Percentiles rank a stretch among this genome's conserved stretches.
Evolutionary conservation across 2,329 filamentous ascomycete species (phyloP).

Genomic region (Neonectria magnoliae): DNA sequence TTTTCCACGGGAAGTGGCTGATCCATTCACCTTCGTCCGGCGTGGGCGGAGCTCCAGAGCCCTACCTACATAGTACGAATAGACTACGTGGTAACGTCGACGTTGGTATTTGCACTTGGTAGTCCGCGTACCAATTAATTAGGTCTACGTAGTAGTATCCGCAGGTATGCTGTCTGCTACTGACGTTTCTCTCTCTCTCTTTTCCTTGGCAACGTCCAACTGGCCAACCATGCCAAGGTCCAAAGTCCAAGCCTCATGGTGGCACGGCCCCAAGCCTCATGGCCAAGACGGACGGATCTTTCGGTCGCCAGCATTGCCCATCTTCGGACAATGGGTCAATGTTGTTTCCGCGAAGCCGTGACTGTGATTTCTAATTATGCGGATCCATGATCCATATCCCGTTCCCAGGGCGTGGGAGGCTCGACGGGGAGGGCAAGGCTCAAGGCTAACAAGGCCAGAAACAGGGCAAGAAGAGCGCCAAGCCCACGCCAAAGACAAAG

Average conservation of each 20-base stretch:
- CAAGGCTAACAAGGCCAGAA: background rate
- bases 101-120: background rate
- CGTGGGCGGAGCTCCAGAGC: background rate
- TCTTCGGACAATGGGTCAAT: background rate
- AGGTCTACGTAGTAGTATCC: no score
- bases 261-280: background rate
- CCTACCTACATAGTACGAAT: background rate
- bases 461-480: background rate
- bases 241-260: background rate
- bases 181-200: background rate
- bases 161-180: background rate
- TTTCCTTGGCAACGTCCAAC: background rate
- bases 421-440: background rate
- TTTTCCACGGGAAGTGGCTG: background rate
- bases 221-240: background rate
- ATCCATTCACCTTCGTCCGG: background rate
- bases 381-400: background rate
- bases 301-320: background rate
- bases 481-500: background rate
- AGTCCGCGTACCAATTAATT: background rate
- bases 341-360: background rate
- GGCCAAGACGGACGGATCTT: background rate
- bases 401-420: background rate
- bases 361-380: background rate
- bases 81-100: background rate